Percentiles rank a stretch among this genome's conserved stretches.
phyloP scores from a whole-genome alignment of 257 asterid genomes.

The Rehmannia glutinosa region DNA sequence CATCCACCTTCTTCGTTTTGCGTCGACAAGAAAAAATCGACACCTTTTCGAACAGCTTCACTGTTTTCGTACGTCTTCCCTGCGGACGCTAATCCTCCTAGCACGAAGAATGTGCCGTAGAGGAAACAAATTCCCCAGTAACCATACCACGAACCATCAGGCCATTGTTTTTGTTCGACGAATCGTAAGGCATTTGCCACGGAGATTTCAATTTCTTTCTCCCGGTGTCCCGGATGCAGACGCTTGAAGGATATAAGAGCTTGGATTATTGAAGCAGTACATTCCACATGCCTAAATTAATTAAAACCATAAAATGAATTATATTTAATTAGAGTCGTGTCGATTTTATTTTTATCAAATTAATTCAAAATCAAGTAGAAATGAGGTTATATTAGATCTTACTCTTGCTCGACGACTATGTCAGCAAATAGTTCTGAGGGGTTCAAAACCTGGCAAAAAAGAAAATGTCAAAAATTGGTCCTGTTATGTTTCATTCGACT shows the following conservation, averaged over 20 bases:
- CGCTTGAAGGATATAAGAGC: slow-evolving; percentile 54
- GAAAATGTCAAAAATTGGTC: background rate
- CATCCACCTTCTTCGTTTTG: slow-evolving; percentile 87
- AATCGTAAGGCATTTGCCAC: slow-evolving; percentile 40
- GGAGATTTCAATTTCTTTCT: slow-evolving; percentile 55
- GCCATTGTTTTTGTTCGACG: slow-evolving; percentile 53
- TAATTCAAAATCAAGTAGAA: background rate
- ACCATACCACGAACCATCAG: slow-evolving; percentile 85
- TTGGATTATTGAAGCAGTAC: slow-evolving; percentile 46
- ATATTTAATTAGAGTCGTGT: no score
- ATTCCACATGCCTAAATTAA: slow-evolving; percentile 55
- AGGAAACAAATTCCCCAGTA: slow-evolving; percentile 79
- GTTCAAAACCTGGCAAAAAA: slow-evolving; percentile 42
- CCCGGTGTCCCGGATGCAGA: slow-evolving; percentile 60
- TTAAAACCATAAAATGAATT: no score
- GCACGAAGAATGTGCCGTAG: slow-evolving; percentile 63
- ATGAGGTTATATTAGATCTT: slow-evolving; percentile 19
- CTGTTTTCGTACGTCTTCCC: slow-evolving; percentile 58
- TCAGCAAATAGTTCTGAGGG: slow-evolving; percentile 82
- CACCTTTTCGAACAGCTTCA: slow-evolving; percentile 50
- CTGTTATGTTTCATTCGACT: background rate
- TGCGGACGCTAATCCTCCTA: slow-evolving; percentile 45
- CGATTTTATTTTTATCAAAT: background rate
- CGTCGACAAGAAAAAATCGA: slow-evolving; percentile 40
- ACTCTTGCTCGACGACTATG: slow-evolving; percentile 76